Percentiles rank a stretch among this genome's conserved stretches.
These are phyloP conservation scores for Xylaria venustula DNA, from an alignment of 495 filamentous ascomycete genomes.

Conservation along the genomic window DNA sequence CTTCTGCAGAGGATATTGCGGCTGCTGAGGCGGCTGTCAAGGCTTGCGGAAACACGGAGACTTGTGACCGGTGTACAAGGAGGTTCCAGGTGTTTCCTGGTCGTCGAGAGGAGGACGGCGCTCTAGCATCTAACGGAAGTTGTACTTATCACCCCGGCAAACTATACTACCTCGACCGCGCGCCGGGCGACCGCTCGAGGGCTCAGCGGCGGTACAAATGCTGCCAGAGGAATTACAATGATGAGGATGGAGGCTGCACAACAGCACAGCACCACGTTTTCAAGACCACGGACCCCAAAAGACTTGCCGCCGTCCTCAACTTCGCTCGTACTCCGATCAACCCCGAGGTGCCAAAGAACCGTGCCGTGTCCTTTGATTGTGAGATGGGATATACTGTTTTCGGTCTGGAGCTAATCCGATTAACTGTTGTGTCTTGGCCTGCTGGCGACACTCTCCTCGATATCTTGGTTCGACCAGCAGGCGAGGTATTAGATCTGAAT, in stretches of 20 bases:
- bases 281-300: conserved; percentile 72
- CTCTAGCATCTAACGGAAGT: conserved; percentile 68
- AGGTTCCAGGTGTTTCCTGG: conserved; percentile 94
- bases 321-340: conserved; percentile 76
- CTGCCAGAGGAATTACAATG: conserved; percentile 69
- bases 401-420: conserved; percentile 82
- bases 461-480: conserved; percentile 79
- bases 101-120: conserved; percentile 75
- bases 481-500: conserved; percentile 86
- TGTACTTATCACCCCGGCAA: conserved; percentile 80
- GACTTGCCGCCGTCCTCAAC: conserved; percentile 73
- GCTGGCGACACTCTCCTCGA: conserved; percentile 71
- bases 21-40: conserved; percentile 62
- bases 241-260: conserved; percentile 66
- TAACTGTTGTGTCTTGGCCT: conserved; percentile 88
- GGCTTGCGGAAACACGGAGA: conserved; percentile 71
- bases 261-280: conserved; percentile 75
- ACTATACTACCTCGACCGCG: conserved; percentile 48
- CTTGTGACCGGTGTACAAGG: conserved; percentile 80
- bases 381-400: conserved; percentile 94
- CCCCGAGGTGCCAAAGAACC: conserved; percentile 36
- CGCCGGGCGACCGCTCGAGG: conserved; percentile 39
- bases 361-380: conserved; percentile 81
- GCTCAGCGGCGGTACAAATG: conserved; percentile 64
- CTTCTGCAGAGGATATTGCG: conserved; percentile 49